A percentile compares a stretch with the other conserved stretches of the same genome.
Evolutionary conservation across 768 basidiomycete species (phyloP).

Genomic region (Guyanaporus albipodus): DNA sequence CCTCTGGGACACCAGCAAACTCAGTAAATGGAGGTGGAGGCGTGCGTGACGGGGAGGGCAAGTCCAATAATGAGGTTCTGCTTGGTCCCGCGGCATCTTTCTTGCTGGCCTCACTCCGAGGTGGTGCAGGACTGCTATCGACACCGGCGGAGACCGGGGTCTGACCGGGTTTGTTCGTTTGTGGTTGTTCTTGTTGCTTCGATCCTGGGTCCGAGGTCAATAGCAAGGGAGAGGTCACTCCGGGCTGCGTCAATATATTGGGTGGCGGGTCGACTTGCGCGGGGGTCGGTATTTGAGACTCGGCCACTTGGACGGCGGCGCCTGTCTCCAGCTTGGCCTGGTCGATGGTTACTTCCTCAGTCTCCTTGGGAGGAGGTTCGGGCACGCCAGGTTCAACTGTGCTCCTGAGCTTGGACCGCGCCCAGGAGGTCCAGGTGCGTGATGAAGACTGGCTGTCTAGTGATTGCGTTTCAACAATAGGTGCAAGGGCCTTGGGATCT

Average conservation of each 20-base stretch:
- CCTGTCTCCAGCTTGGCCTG: constrained; percentile 7
- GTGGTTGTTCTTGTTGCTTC: neutral
- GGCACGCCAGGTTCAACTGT: neutral
- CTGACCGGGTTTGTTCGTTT: neutral
- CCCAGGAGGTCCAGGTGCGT: constrained; percentile 2
- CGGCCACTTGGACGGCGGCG: constrained; percentile 3
- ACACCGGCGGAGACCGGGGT: constrained; percentile 2
- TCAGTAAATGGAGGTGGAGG: constrained; percentile 31
- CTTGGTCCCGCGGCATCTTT: neutral
- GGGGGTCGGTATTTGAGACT: constrained; percentile 15
- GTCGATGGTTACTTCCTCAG: neutral
- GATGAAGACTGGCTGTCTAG: neutral
- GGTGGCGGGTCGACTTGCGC: constrained; percentile 24
- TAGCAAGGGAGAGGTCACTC: constrained; percentile 8
- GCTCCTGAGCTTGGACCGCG: constrained; percentile 4
- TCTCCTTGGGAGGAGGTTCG: constrained; percentile 6
- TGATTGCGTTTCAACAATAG: constrained; percentile 2
- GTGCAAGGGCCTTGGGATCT: constrained; percentile 6
- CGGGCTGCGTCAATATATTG: constrained; percentile 10
- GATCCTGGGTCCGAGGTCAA: neutral
- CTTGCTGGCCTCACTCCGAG: neutral
- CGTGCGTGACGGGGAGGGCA: constrained; percentile 7
- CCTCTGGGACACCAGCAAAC: constrained; percentile 8
- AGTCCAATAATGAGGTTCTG: constrained; percentile 1
- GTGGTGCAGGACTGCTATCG: constrained; percentile 5